Evolutionary conservation across 129 eudicot species (phyloP), one percentile per base, ranked within the genome.

Genomic region (Tanacetum coccineum): DNA sequence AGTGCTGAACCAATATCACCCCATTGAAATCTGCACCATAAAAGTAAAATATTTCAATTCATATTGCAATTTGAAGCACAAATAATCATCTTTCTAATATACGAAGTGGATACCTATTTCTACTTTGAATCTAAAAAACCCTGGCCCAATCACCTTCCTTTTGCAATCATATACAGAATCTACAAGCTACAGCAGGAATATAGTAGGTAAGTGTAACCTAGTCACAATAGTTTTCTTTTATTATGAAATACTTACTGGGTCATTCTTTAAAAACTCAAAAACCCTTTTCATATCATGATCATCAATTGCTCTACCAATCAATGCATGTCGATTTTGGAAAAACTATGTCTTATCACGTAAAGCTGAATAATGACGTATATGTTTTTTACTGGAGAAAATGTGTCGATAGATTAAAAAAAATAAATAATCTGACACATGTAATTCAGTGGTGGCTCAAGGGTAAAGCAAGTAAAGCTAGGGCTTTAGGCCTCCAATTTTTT

Each of bases 81-180:
- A 6, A 71, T 15, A 60, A 51, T 17, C 26, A 48, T 8, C 9
- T 4, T 32, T 32, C 50, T 17, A 52, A 30, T 5, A 47, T 6
- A 19, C 15, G 13, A 26, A 32, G 10, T 40, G 9, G 20, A 77
- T 76, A 89, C 98, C 98, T 81, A 93, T 93, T 74, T 93, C 98
- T 26, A 95, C 98, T 81, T 93, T 93, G 72, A 93, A 93, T 81
- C 98, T 81, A 52, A 93, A 93, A 77, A 86, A 88, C 30, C 98
- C 98, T 65, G 98, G 98, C 65, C 98, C 98, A 60, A 93, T 93
- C 68, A 93, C 98, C 84, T 93, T 96, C 14, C 98, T 93, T 82
- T 93, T 93, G 83, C 95, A 86, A 77, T 93, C 98, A 86, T 93
- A 88, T 32, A 88, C 80, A 74, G 96, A 72, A 86, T 93, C 98